Percentiles rank a stretch among this genome's conserved stretches.
These are phyloP conservation scores for Cordyceps militaris DNA, from an alignment of 2,329 filamentous ascomycete genomes.

Conservation along the genomic window DNA sequence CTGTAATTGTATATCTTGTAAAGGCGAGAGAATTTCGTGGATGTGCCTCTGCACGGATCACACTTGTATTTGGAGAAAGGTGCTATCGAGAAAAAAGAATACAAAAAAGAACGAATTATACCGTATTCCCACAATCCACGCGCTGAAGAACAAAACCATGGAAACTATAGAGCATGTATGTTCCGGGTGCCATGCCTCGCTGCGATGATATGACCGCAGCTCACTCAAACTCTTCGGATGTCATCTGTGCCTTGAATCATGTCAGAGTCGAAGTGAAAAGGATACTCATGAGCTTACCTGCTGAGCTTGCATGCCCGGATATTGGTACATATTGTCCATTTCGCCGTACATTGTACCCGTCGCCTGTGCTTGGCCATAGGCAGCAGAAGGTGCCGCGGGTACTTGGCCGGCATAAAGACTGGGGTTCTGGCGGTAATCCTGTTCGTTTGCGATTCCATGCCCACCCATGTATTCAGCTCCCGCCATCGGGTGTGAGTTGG, in stretches of 20 bases:
- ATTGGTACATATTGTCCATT: conserved; percentile 79
- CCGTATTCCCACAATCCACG: background rate
- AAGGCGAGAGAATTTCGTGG: conserved; percentile 11
- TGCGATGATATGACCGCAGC: background rate
- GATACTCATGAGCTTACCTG: conserved; percentile 51
- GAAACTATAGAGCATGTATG: background rate
- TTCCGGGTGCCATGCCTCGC: background rate
- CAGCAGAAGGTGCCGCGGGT: conserved; percentile 61
- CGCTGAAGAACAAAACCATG: background rate
- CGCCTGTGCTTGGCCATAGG: conserved; percentile 71
- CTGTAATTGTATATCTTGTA: background rate
- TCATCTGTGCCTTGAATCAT: conserved; percentile 33
- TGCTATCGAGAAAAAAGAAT: background rate
- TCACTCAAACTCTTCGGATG: conserved; percentile 40
- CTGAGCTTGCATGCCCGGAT: conserved; percentile 72
- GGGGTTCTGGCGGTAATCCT: conserved; percentile 72
- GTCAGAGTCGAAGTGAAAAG: conserved; percentile 14
- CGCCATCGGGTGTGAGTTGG: conserved; percentile 51
- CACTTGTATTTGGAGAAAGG: background rate
- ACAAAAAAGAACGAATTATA: background rate
- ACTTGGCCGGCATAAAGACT: conserved; percentile 79
- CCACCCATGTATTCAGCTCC: conserved; percentile 56
- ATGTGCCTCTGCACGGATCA: background rate
- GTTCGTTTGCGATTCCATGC: conserved; percentile 59
- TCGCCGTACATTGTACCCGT: conserved; percentile 65